Evolutionary conservation across 2,329 filamentous ascomycete species (phyloP).

Genomic region (Talaromyces piceae): DNA sequence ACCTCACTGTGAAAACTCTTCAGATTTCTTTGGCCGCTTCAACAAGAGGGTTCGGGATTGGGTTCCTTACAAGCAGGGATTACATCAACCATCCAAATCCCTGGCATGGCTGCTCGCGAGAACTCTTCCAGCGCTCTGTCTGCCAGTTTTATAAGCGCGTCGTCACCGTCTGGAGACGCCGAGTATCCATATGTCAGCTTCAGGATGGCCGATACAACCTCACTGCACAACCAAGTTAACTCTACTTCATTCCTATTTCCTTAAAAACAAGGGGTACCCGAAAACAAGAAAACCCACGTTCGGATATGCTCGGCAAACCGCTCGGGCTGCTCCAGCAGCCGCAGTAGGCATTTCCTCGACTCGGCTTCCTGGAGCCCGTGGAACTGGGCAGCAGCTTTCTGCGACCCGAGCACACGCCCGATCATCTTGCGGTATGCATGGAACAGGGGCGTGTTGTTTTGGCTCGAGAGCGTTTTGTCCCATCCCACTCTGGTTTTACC

Average conservation of each 20-base stretch:
- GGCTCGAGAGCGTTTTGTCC: slow-evolving; percentile 27
- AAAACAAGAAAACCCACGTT: slow-evolving; percentile 19
- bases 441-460: slow-evolving; percentile 30
- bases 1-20: slow-evolving; percentile 18
- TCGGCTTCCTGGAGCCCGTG: slow-evolving; percentile 39
- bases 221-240: neutral
- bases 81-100: slow-evolving; percentile 40
- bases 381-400: slow-evolving; percentile 31
- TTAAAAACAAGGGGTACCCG: no score
- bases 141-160: slow-evolving; percentile 38
- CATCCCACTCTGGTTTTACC: slow-evolving; percentile 27
- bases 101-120: slow-evolving; percentile 33
- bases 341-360: slow-evolving; percentile 36
- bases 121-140: slow-evolving; percentile 37
- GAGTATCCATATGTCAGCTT: slow-evolving; percentile 35
- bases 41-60: no score
- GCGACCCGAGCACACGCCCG: slow-evolving; percentile 39
- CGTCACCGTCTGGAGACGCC: slow-evolving; percentile 23
- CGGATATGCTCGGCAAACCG: slow-evolving; percentile 35
- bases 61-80: slow-evolving; percentile 27
- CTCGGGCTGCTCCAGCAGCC: slow-evolving; percentile 32
- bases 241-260: no score
- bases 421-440: slow-evolving; percentile 40
- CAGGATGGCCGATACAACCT: slow-evolving; percentile 27
- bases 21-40: neutral